Base-by-base conservation (phyloP, 495 filamentous ascomycete species). In the Daldinia caldariorum region DNA sequence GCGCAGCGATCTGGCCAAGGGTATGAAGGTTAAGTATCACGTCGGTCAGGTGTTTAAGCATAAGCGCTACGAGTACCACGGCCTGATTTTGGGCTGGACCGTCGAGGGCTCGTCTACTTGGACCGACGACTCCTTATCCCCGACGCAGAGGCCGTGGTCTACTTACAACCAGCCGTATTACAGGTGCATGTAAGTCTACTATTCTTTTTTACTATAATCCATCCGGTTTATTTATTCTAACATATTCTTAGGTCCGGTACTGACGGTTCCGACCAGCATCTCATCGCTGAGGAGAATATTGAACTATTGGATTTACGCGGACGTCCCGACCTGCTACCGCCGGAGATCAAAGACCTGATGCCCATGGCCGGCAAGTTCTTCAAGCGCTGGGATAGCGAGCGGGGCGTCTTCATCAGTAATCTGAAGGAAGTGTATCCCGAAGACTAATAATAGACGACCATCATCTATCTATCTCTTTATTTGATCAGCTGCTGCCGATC, bases 221-320 rank as follows among this genome's bases (percentile, higher is more conserved):
- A 13, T 61, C 51, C 34, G 66, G 57, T 74, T 54, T 35, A 26
- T 34, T 61, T 26, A 26, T 61, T 43, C 29, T 59, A 61, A 69
- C 58, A 72, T 29, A 32, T 38, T 65, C 50, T 18, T 60, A 91
- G 90, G 61, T 91, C 89, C 56, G 88, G 89, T 61, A 93, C 94
- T 69, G 75, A 77, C 12, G 75, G 75, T 22, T 72, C 70, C 83
- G 88, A 76, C 87, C 85, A 79, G 77, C 88, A 71, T 84, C 92
- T 76, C 89, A 91, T 97, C 6, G 91, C 93, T 6, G 91, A 97
- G 79, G 92, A 97, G 70, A 97, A 95, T 70, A 91, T 97, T 55
- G 83, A 88, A 60, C 83, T 89, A 22, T 79, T 92, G 45, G 76
- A 81, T 2, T 80, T 86, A 43, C 80, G 80, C 38, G 74, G 69